Evolutionary conservation across 352 stramenopile genomes (phyloP).

Genomic region (Discostella stelligera): DNA sequence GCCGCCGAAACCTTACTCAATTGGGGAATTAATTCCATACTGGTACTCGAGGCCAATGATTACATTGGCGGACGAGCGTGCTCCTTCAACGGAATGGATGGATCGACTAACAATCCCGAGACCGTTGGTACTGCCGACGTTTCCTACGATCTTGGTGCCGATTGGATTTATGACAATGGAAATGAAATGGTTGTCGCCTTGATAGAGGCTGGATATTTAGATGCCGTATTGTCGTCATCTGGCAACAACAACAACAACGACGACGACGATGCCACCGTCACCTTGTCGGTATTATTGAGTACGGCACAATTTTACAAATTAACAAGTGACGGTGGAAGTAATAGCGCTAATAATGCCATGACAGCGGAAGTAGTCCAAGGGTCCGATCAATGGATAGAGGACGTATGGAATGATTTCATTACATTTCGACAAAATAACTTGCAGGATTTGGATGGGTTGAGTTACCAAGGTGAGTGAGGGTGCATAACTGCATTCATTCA

Average conservation of each 20-base stretch:
- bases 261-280: background rate
- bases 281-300: background rate
- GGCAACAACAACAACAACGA: background rate
- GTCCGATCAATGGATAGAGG: background rate
- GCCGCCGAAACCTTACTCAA: constrained; percentile 20
- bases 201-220: constrained; percentile 4
- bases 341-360: background rate
- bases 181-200: constrained; percentile 5
- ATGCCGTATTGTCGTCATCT: background rate
- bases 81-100: constrained; percentile 10
- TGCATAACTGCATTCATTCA: background rate
- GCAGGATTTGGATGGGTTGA: constrained; percentile 8
- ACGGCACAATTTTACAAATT: background rate
- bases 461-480: constrained; percentile 15
- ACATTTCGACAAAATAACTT: constrained; percentile 8
- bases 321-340: background rate
- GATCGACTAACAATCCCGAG: constrained; percentile 11
- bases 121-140: background rate
- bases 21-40: constrained; percentile 15
- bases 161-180: constrained; percentile 34
- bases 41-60: constrained; percentile 42
- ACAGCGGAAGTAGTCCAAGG: background rate
- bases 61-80: constrained; percentile 28
- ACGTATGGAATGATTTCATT: constrained; percentile 10
- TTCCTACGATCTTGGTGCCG: constrained; percentile 34